Evolutionary conservation across 139 green algal species (phyloP).

Genomic region (Tetradesmus obliquus): DNA sequence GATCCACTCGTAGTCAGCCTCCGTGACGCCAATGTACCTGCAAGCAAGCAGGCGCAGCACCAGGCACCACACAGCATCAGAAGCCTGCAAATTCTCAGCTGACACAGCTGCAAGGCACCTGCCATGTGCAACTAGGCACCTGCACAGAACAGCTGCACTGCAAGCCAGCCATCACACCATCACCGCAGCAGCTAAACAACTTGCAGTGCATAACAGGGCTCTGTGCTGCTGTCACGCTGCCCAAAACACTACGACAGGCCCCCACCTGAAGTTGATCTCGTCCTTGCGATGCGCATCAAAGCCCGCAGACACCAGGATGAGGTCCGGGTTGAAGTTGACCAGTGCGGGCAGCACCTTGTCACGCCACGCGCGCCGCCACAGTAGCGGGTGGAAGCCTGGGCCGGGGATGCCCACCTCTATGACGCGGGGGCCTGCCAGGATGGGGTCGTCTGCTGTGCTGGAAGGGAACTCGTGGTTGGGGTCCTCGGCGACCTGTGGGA

Average conservation of each 20-base stretch:
- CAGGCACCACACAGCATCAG: neutral
- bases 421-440: constrained; percentile 71
- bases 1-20: constrained; percentile 93
- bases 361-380: constrained; percentile 88
- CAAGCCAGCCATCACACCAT: too few species aligned
- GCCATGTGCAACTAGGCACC: too few species aligned
- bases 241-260: neutral
- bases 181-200: too few species aligned
- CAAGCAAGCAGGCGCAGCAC: neutral
- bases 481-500: constrained; percentile 57
- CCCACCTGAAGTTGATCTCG: constrained; percentile 72
- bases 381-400: constrained; percentile 55
- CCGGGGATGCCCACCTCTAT: constrained; percentile 93
- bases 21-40: constrained; percentile 85
- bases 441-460: constrained; percentile 37
- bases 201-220: too few species aligned
- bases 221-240: neutral
- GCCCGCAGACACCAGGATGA: constrained; percentile 92
- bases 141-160: too few species aligned
- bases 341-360: constrained; percentile 90
- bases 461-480: constrained; percentile 71
- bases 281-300: constrained; percentile 94
- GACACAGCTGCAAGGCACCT: too few species aligned
- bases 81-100: neutral
- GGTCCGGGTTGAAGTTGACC: constrained; percentile 83